A percentile compares a stretch with the other conserved stretches of the same genome.
These are phyloP conservation scores for Solanum commersonii DNA, from an alignment of 257 asterid species.

Conservation along the genomic window DNA sequence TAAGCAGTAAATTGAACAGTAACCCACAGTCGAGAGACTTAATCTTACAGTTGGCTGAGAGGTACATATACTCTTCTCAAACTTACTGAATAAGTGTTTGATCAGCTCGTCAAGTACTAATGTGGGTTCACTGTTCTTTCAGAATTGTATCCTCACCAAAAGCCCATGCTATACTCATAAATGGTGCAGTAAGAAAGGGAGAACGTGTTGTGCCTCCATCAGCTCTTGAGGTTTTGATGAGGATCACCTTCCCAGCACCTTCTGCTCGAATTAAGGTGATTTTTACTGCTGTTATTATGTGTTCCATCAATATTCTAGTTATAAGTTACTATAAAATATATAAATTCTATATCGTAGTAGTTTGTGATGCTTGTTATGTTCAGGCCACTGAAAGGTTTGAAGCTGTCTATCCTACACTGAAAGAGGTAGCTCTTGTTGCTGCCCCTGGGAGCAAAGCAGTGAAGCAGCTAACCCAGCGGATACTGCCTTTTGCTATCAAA, in stretches of 20 bases:
- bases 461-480: conserved; percentile 64
- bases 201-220: conserved; percentile 72
- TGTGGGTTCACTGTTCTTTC: neutral
- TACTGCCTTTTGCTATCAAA: conserved; percentile 42
- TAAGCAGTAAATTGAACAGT: conserved; percentile 63
- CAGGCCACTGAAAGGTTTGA: conserved; percentile 82
- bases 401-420: conserved; percentile 65
- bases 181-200: conserved; percentile 68
- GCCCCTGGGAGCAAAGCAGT: conserved; percentile 82
- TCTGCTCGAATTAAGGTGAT: conserved; percentile 68
- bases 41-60: conserved; percentile 74
- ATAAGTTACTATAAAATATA: neutral
- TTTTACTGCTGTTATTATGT: neutral
- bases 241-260: conserved; percentile 55
- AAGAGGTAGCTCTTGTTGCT: conserved; percentile 83
- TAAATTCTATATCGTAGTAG: neutral
- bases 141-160: conserved; percentile 69
- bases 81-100: neutral
- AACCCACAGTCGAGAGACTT: conserved; percentile 68
- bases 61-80: conserved; percentile 22
- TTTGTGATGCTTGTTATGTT: neutral
- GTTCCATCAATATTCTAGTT: neutral
- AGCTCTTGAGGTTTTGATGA: conserved; percentile 55
- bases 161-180: conserved; percentile 51
- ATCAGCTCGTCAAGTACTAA: neutral